phyloP scores from a whole-genome alignment of 2,329 filamentous ascomycete species.

The Trichoderma lentiforme region DNA sequence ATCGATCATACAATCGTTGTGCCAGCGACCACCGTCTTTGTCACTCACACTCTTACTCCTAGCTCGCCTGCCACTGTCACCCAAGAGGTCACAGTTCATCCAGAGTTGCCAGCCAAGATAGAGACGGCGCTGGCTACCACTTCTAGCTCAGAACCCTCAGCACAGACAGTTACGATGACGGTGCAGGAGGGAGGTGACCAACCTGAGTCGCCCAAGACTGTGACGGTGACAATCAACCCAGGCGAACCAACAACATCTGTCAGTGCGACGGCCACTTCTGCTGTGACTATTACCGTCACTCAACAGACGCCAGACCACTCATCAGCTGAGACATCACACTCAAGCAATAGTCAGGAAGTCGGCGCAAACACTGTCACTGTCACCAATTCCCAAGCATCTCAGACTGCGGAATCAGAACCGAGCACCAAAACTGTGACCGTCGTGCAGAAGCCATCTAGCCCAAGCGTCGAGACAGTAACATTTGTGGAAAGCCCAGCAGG shows the following conservation, averaged over 20 bases:
- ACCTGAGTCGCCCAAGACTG: slow-evolving; percentile 18
- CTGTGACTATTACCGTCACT: neutral
- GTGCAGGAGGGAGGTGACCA: slow-evolving; percentile 21
- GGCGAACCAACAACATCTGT: neutral
- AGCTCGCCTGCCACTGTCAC: neutral
- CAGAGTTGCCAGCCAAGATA: slow-evolving; percentile 16
- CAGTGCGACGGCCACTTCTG: neutral
- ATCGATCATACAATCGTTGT: slow-evolving; percentile 26
- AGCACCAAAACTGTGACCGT: neutral
- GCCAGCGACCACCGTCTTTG: slow-evolving; percentile 20
- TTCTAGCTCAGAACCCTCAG: neutral
- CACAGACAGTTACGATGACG: slow-evolving; percentile 23
- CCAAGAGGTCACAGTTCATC: slow-evolving; percentile 18
- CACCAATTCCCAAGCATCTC: neutral
- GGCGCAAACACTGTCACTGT: neutral
- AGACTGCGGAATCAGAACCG: neutral
- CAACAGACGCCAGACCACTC: neutral
- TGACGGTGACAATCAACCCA: slow-evolving; percentile 18
- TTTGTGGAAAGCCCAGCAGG: neutral
- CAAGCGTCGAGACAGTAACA: neutral
- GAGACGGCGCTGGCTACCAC: neutral
- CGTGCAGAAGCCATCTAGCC: neutral
- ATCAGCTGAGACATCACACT: neutral
- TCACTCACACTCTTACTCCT: slow-evolving; percentile 13
- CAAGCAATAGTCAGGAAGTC: neutral